phyloP scores from a whole-genome alignment of 176 grass and related monocot genomes.

The Oryza longistaminata region DNA sequence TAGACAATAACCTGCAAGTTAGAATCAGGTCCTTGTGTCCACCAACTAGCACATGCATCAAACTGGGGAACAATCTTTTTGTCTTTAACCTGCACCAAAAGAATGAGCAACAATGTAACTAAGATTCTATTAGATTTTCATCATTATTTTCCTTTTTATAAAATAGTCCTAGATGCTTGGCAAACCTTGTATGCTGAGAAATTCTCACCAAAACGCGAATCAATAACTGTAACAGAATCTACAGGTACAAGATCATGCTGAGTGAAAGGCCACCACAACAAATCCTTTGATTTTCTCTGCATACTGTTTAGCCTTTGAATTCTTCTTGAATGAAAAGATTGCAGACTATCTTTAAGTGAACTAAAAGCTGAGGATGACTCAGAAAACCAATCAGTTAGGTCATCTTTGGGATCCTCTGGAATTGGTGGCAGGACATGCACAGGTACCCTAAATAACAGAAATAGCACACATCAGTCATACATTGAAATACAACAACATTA shows the following conservation, averaged over 20 bases:
- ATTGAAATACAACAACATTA: background rate
- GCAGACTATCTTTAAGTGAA: conserved; percentile 57
- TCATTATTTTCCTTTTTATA: conserved; percentile 15
- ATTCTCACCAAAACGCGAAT: conserved; percentile 93
- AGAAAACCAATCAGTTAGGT: conserved; percentile 87
- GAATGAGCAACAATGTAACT: conserved; percentile 8
- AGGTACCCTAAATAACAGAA: conserved; percentile 54
- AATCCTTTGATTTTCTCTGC: conserved; percentile 69
- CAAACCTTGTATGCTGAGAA: conserved; percentile 87
- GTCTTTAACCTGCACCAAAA: conserved; percentile 59
- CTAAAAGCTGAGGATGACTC: conserved; percentile 64
- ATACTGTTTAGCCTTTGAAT: conserved; percentile 73
- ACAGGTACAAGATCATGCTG: conserved; percentile 87
- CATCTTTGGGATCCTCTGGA: conserved; percentile 70
- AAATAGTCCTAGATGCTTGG: conserved; percentile 18
- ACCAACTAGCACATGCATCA: conserved; percentile 98
- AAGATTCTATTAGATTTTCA: background rate
- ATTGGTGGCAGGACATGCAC: conserved; percentile 80
- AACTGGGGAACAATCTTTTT: conserved; percentile 72
- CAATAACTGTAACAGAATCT: conserved; percentile 81
- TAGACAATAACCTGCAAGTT: conserved; percentile 65
- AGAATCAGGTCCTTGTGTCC: conserved; percentile 97
- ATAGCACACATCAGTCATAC: conserved; percentile 11
- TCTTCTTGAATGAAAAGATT: conserved; percentile 74
- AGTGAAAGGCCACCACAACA: conserved; percentile 98